Conservation (phyloP, 1,284 basidiomycete species). For the Boletus semigastroideus region DNA sequence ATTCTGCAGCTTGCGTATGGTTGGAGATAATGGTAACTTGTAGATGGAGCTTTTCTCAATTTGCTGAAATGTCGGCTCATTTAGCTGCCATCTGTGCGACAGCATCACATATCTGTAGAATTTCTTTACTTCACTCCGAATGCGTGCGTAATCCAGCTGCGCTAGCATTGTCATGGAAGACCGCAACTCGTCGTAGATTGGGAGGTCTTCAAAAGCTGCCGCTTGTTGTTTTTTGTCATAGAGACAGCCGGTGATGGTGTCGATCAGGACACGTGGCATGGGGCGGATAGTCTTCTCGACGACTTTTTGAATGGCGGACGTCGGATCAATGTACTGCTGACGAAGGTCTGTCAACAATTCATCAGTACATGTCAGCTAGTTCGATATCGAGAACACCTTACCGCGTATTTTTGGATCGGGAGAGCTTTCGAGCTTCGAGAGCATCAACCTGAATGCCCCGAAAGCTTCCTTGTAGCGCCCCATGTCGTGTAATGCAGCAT, state of each 20-base stretch:
- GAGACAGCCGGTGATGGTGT: background rate
- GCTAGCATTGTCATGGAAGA: background rate
- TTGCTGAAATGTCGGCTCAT: conserved; percentile 7
- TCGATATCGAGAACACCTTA: background rate
- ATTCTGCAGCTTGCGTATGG: background rate
- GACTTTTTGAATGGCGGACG: background rate
- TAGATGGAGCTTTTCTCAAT: background rate
- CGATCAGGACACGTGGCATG: background rate
- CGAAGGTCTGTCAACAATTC: background rate
- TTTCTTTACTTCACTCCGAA: conserved; percentile 2
- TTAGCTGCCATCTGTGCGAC: conserved; percentile 3
- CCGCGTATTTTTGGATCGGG: background rate
- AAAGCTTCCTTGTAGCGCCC: background rate
- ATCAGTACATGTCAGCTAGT: background rate
- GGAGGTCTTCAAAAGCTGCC: background rate
- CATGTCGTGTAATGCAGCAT: background rate
- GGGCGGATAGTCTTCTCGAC: background rate
- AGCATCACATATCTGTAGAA: conserved; percentile 18
- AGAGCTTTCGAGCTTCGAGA: background rate
- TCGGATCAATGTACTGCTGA: background rate
- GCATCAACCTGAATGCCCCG: background rate
- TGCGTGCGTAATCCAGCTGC: conserved; percentile 1
- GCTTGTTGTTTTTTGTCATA: background rate
- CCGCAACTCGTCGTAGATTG: background rate
- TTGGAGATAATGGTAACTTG: background rate